These are phyloP conservation scores for Pichia nanzhaoensis DNA, from an alignment of 805 yeast species.

Conservation along the genomic window DNA sequence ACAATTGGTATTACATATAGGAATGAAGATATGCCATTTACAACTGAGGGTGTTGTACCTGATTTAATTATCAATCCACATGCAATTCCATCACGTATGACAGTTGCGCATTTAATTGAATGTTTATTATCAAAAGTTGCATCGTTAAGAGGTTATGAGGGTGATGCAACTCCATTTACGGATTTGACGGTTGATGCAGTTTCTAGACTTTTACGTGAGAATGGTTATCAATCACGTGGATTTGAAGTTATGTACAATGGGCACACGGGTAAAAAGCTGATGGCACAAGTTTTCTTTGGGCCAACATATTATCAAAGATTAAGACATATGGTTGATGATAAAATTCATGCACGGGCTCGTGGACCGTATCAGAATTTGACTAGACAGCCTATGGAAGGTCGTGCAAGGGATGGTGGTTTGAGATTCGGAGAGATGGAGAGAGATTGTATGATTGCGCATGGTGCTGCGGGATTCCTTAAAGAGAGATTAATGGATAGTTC, in stretches of 20 bases:
- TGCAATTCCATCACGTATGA: conserved; percentile 99
- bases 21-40: conserved; percentile 98
- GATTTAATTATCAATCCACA: conserved; percentile 97
- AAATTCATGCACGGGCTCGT: conserved; percentile 98
- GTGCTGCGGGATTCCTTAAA: conserved; percentile 96
- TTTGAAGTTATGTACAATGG: conserved; percentile 99
- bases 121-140: conserved; percentile 95
- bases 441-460: conserved; percentile 99
- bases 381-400: conserved; percentile 98
- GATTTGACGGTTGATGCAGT: conserved; percentile 98
- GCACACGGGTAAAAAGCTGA: conserved; percentile 94
- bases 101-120: conserved; percentile 98
- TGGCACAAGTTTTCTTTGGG: conserved; percentile 99
- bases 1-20: conserved; percentile 98
- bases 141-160: conserved; percentile 90
- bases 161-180: conserved; percentile 99
- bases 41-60: conserved; percentile 93
- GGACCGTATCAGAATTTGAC: conserved; percentile 98
- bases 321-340: conserved; percentile 99
- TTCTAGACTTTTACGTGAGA: conserved; percentile 84
- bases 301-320: conserved; percentile 98
- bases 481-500: conserved; percentile 99
- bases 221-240: conserved; percentile 97
- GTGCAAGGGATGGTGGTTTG: conserved; percentile 98
- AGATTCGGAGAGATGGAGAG: conserved; percentile 99